These are phyloP conservation scores for Juglanconis juglandina DNA, from an alignment of 2,329 filamentous ascomycete species.

Conservation along the genomic window DNA sequence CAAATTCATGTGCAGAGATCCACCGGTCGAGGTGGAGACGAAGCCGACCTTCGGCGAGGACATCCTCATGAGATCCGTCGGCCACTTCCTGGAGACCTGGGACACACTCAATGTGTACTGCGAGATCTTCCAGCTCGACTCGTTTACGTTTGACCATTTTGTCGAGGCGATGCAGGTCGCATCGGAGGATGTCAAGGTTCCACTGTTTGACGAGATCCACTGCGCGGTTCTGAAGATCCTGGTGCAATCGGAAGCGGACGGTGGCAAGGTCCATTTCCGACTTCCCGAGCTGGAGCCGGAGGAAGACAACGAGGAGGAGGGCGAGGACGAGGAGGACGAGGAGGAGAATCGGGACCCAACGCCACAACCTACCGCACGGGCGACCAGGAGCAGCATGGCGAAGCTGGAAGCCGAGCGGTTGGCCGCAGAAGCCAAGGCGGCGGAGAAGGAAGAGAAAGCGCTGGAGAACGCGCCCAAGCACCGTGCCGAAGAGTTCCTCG, in stretches of 20 bases:
- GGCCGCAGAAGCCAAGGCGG: conserved; percentile 56
- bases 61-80: conserved; percentile 81
- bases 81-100: conserved; percentile 84
- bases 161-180: conserved; percentile 80
- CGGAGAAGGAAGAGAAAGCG: conserved; percentile 45
- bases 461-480: conserved; percentile 52
- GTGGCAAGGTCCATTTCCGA: conserved; percentile 74
- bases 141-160: conserved; percentile 96
- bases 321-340: conserved; percentile 55
- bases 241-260: conserved; percentile 70
- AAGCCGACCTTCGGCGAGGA: conserved; percentile 50
- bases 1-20: conserved; percentile 71
- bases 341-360: conserved; percentile 66
- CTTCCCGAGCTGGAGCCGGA: conserved; percentile 73
- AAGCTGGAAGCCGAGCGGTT: conserved; percentile 73
- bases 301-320: conserved; percentile 63
- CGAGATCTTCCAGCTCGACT: conserved; percentile 89
- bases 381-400: conserved; percentile 80
- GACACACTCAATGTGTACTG: conserved; percentile 98
- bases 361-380: conserved; percentile 62
- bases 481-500: conserved; percentile 72
- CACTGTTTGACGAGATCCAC: conserved; percentile 86
- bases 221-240: conserved; percentile 87
- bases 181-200: conserved; percentile 70
- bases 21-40: conserved; percentile 47